Conservation (phyloP, 163 green algal species). For the Scenedesmus sp. region DNA sequence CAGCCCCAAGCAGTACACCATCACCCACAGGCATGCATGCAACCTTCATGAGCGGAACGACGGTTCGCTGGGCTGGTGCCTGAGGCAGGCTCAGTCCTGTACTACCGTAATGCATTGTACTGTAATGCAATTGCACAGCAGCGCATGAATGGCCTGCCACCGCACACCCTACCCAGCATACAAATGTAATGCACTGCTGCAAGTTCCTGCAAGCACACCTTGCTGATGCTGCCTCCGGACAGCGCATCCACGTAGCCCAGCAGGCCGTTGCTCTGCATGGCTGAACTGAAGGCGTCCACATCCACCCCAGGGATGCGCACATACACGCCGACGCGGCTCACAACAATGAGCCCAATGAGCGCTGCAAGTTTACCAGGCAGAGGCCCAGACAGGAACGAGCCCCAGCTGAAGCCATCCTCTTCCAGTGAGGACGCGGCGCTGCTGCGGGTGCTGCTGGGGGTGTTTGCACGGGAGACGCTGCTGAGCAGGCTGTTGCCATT, state of each 20-base stretch:
- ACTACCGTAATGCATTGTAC: too few relatives aligned
- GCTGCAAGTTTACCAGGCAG: constrained; percentile 86
- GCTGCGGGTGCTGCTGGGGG: constrained; percentile 7
- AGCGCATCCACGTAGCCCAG: constrained; percentile 96
- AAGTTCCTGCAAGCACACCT: constrained; percentile 69
- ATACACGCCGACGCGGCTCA: constrained; percentile 95
- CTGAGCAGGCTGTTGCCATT: constrained; percentile 16
- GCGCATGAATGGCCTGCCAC: neutral
- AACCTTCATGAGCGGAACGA: too few relatives aligned
- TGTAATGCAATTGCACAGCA: too few relatives aligned
- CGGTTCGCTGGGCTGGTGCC: too few relatives aligned
- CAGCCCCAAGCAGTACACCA: neutral
- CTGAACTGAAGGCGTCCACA: constrained; percentile 87
- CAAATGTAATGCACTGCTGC: neutral
- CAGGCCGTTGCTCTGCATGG: constrained; percentile 81
- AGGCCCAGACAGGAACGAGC: constrained; percentile 80
- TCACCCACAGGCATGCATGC: neutral
- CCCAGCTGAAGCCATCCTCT: constrained; percentile 71
- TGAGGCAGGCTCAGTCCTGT: too few relatives aligned
- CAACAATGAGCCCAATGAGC: constrained; percentile 86
- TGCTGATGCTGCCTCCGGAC: constrained; percentile 92
- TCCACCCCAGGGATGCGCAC: constrained; percentile 95
- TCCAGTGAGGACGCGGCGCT: constrained; percentile 56
- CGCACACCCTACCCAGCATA: neutral
- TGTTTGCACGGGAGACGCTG: constrained; percentile 7